Base-by-base conservation (phyloP, 768 basidiomycete genomes). In the Boletus subcaerulescens region DNA sequence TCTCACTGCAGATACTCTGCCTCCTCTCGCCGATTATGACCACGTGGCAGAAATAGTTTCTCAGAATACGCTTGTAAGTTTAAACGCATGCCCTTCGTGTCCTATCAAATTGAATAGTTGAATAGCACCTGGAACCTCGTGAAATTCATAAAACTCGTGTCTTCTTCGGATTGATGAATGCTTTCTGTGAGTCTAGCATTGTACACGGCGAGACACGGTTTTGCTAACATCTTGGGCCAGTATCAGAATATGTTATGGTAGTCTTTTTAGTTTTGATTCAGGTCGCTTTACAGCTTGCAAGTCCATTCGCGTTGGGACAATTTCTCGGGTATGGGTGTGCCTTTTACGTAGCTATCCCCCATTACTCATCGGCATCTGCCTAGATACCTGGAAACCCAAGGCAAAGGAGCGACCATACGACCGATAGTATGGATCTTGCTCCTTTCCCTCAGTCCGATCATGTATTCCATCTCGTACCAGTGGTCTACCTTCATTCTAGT, bases 401-500 rank as follows among this genome's bases (percentile, higher is more conserved):
- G 82, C 1, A 62, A 76, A 55, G 75, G 68, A 24, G 74, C 83
- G 0, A 62, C 69, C 13, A 65, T 84, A 29, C 77, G 78, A 39
- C 88, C 88, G 1, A 86, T 85, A 80, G 79, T 87, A 7, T 89
- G 87, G 87, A 78, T 89, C n/a, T 26, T 70, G 0, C 69, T 73
- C 63, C 71, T 85, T 18, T 77, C 81, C 55, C 47, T 79, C 18
- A 80, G 80, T 14, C 80, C 81, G 11, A 61, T 74, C 2, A 3
- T 77, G 18, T 70, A 66, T 17, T 71, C 77, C 11, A 24, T 86
- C 17, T 58, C 69, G 31, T 73, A 78, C 51, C 82, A 88, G 58
- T 76, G 74, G 68, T 87, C 84, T 57, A 70, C 76, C 32, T 83
- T 74, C 55, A 55, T 68, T 32, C 45, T 61, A 29, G 70, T 68